Evolutionary conservation across 108 stramenopile species (phyloP), one percentile per base, ranked within the genome.

Genomic region (Nitzschia sp.): DNA sequence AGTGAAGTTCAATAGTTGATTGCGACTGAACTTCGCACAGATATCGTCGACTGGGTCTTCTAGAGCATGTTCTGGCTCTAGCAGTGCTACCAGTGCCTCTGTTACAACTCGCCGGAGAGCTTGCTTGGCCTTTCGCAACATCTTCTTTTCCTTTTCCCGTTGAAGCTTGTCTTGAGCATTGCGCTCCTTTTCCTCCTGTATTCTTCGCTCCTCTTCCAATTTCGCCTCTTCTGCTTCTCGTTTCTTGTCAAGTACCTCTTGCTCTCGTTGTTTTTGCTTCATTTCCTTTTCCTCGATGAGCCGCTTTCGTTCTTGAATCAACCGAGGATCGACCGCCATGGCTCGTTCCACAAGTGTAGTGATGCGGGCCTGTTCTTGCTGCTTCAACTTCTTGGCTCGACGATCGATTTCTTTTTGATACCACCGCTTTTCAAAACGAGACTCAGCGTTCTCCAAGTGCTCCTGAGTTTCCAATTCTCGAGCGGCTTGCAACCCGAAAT

Each of bases 361-460:
- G 53, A 99, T 85, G 2, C 99, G 85, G 50, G 91, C 84, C 66
- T 91, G 80, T 77, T 99, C 99, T 70, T 94, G 90, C 67, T 76
- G 87, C 76, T 98, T 99, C 72, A 96, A 72, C 52, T 89, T 93
- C 79, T 92, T 95, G 31, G 96, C 84, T 29, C 80, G 78, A 15
- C 86, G 77, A 53, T 96, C 97, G 69, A 98, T 97, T 78, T 98
- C 97, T 73, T 98, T 96, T 81, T 91, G 82, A 90, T 97, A 96
- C 96, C 96, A 98, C 31, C 99, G 75, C 65, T 97, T 97, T 72
- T 99, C 98, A 61, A 96, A 94, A 2, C 99, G 83, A 53, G 72
- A 82, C 41, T 89, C 91, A 19, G 97, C 99, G 53, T 85, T 84
- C 26, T 98, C 97, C 38, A 79, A 53, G 30, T 84, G 71, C 4